Conservation (phyloP, 352 stramenopile species). For the Blastocystis sp. region DNA sequence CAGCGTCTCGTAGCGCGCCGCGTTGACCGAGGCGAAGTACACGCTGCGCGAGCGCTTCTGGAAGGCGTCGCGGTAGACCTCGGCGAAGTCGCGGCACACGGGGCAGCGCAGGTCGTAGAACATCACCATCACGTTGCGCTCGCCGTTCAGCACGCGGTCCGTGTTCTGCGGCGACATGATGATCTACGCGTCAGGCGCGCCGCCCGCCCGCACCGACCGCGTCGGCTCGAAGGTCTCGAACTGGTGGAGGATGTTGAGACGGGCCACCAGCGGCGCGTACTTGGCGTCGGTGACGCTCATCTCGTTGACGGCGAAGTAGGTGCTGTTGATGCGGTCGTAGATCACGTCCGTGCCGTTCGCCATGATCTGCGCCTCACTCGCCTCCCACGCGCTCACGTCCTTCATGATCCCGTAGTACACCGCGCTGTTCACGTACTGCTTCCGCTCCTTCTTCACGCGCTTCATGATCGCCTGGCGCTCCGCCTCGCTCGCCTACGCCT, state of each 20-base stretch:
- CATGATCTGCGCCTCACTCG: not conserved
- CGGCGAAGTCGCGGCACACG: constrained; percentile 44
- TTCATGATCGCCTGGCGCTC: constrained; percentile 25
- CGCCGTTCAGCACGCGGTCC: constrained; percentile 54
- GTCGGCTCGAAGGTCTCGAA: constrained; percentile 52
- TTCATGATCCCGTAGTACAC: constrained; percentile 54
- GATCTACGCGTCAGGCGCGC: not conserved
- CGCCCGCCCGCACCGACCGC: not conserved
- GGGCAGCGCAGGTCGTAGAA: constrained; percentile 64
- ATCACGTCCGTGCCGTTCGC: constrained; percentile 17
- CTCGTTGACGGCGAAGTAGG: not conserved
- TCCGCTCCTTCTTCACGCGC: constrained; percentile 19
- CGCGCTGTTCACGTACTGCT: constrained; percentile 41
- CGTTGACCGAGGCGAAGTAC: constrained; percentile 49
- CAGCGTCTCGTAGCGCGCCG: constrained; percentile 31
- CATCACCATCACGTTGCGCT: constrained; percentile 60
- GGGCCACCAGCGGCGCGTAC: constrained; percentile 24
- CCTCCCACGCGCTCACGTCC: not conserved
- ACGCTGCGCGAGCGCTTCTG: constrained; percentile 37
- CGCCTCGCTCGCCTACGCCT: not conserved
- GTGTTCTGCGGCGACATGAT: constrained; percentile 47
- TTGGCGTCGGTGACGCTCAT: not conserved
- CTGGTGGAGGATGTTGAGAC: constrained; percentile 8
- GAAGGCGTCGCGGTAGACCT: constrained; percentile 58
- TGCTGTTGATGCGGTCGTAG: constrained; percentile 35